A percentile compares a stretch with the other conserved stretches of the same genome.
Evolutionary conservation across 257 asterid species (phyloP).

Genomic region (Rhazya stricta): DNA sequence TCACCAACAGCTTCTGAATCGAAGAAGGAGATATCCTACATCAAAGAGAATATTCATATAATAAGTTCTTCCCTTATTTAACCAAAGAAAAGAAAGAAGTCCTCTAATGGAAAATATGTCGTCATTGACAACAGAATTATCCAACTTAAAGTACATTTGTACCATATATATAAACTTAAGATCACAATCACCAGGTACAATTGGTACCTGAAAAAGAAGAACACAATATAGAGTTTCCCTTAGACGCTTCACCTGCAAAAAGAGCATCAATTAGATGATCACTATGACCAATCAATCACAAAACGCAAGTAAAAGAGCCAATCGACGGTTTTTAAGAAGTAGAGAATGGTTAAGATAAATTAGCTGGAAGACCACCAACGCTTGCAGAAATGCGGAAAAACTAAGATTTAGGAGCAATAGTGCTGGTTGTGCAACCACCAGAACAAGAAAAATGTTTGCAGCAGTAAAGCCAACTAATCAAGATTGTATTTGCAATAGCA

Average conservation of each 20-base stretch:
- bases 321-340: background rate
- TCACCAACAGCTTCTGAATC: slow-evolving; percentile 95
- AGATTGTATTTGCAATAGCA: slow-evolving; percentile 86
- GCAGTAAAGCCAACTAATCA: slow-evolving; percentile 49
- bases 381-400: background rate
- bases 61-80: slow-evolving; percentile 8
- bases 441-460: background rate
- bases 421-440: background rate
- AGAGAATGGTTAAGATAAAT: background rate
- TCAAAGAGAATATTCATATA: background rate
- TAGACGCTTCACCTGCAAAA: slow-evolving; percentile 80
- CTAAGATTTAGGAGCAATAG: background rate
- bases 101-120: background rate
- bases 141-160: background rate
- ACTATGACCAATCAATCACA: background rate
- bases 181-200: background rate
- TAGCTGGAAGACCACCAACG: background rate
- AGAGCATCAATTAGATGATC: background rate
- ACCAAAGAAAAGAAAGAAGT: slow-evolving; percentile 4
- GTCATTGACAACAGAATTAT: slow-evolving; percentile 3
- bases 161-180: background rate
- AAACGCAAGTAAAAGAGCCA: background rate
- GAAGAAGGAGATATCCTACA: slow-evolving; percentile 87
- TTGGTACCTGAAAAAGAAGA: slow-evolving; percentile 78
- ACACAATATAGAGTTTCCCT: slow-evolving; percentile 76